Conservation (phyloP, 306 rosid species). For the Luffa acutangula region DNA sequence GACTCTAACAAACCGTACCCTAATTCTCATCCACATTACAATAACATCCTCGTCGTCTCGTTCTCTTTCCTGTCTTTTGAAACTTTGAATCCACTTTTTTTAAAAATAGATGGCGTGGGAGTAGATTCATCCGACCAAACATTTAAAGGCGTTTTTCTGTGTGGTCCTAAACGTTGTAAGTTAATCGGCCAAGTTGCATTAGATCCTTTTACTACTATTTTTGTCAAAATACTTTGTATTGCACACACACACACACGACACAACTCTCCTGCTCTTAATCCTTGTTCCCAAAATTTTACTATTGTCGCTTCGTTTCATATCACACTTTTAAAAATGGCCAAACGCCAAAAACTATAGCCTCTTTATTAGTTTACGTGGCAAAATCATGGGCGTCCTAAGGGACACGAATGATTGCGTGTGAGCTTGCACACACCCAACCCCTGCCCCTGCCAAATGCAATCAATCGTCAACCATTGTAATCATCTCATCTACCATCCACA, state of each 20-base stretch:
- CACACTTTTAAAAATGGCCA: neutral
- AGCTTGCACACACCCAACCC: neutral
- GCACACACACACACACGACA: neutral
- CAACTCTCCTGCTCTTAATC: neutral
- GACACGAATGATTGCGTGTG: conserved; percentile 8
- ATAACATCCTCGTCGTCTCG: neutral
- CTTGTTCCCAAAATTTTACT: neutral
- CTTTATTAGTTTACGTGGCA: neutral
- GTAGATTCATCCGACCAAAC: neutral
- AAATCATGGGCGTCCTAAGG: neutral
- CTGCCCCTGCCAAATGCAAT: neutral
- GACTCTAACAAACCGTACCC: neutral
- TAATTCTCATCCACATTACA: neutral
- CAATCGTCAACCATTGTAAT: conserved; percentile 2
- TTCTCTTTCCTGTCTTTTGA: neutral
- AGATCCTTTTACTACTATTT: neutral
- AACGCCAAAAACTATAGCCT: too few species aligned
- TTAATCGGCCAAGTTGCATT: neutral
- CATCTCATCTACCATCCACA: neutral
- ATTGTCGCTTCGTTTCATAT: neutral
- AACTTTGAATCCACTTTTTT: neutral
- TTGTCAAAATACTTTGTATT: neutral
- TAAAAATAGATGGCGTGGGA: neutral
- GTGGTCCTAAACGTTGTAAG: neutral
- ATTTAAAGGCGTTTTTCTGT: neutral